phyloP scores from a whole-genome alignment of 2,329 filamentous ascomycete species.

The Aspergillus quadricinctus region DNA sequence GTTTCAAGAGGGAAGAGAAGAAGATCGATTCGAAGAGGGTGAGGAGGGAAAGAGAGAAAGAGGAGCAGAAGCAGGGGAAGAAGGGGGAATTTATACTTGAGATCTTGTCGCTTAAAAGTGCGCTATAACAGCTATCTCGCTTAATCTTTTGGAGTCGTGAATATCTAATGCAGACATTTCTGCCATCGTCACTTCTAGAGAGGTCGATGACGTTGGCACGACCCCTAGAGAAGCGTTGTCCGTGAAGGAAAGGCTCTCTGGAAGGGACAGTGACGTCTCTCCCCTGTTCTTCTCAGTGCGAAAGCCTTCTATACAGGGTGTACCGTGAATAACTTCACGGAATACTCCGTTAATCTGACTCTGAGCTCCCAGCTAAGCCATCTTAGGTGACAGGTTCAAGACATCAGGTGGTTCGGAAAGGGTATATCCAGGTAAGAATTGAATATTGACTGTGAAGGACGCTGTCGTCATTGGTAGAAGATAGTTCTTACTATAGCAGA shows the following conservation, averaged over 20 bases:
- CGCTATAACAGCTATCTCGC: neutral
- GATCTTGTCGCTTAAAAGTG: neutral
- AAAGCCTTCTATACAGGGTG: neutral
- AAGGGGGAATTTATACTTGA: neutral
- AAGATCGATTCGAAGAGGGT: neutral
- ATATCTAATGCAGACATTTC: neutral
- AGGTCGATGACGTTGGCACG: neutral
- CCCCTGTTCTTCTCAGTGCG: too few relatives aligned
- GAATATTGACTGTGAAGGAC: neutral
- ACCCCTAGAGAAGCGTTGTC: neutral
- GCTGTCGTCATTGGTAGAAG: too few relatives aligned
- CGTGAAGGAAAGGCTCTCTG: neutral
- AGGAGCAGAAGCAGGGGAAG: neutral
- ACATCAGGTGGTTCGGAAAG: neutral
- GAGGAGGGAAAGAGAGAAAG: neutral
- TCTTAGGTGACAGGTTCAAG: neutral
- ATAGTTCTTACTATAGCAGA: too few relatives aligned
- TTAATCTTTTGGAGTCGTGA: neutral
- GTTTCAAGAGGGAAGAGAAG: neutral
- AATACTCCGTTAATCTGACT: neutral
- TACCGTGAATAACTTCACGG: neutral
- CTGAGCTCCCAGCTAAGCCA: neutral
- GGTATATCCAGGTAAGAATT: neutral
- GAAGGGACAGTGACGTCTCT: neutral
- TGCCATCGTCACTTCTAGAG: neutral